Evolutionary conservation across 306 rosid genomes (phyloP), one percentile per base, ranked within the genome.

Genomic region (Gastrolobium bilobum): DNA sequence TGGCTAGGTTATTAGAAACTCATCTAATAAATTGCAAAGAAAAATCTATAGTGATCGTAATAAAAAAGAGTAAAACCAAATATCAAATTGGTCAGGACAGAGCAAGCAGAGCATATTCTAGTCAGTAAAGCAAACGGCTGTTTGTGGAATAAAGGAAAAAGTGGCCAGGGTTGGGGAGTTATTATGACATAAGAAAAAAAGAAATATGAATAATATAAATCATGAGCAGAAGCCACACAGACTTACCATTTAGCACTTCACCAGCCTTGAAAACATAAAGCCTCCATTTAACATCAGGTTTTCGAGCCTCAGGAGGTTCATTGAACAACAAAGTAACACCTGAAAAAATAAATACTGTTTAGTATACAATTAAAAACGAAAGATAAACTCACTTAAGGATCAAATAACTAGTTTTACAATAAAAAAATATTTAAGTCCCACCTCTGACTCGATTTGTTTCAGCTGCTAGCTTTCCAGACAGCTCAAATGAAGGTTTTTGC

Each of bases 381-480:
- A 43, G 61, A 75, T 4, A 37, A 9, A 74, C 40, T 47, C 33
- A 54, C 7, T 30, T 38, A 33, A 53, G 76, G 68, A 42, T n/a
- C 7, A 64, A 60, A 72, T 35, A 68, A 59, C 77, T 71, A 61
- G 50, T n/a, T 48, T 37, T 59, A 51, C 4, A 11, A 43, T 40
- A 58, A 29, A 71, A 34, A 62, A 26, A 34, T 71, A 71, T 63
- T 20, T 38, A 56, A 33, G 9, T 54, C 85, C 68, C 78, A 94
- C 99, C 99, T 86, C 91, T 92, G 71, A 92, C 83, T 82, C 97
- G 88, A 79, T 94, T 94, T 14, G 97, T 94, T 90, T 94, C 99
- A 10, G 90, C 95, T 14, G 99, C 99, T 52, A 94, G 99, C 85
- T 94, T 92, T 79, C 99, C 99, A 59, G 99, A 94, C n/a, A 94